Evolutionary conservation across 352 stramenopile genomes (phyloP), one percentile per base, ranked within the genome.

Genomic region (Phytophthora melonis): DNA sequence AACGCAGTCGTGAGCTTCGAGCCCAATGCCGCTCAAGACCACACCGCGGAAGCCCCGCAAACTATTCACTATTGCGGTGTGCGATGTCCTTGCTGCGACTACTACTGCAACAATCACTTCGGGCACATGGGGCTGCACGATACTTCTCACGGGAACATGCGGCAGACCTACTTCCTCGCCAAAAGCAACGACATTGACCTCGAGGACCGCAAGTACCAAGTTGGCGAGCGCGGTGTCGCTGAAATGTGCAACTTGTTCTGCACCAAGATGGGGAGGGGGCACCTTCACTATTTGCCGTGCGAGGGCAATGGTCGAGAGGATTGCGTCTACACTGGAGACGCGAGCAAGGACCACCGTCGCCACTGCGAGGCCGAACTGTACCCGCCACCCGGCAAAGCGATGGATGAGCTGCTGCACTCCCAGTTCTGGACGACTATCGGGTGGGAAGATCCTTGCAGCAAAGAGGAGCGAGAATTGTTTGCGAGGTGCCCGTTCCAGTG

Each of bases 121-220:
- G 87, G 82, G 1, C 84, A 94, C 66, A 58, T 72, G 5, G 82
- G 73, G 0, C 19, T 86, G 1, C 85, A 94, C 62, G 75, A 65
- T 4, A 92, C 85, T 1, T 83, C 76, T 0, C 87, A 93, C 21
- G 85, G 84, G 6, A 94, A 94, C 70, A 94, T 92, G 86, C 70
- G 68, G 25, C 81, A 89, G 57, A 93, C 79, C 7, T 88, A 85
- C 47, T 93, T 93, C 41, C 23, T 91, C 9, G 81, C 82, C 0
- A 86, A 92, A 52, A 65, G 67, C 2, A 63, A 75, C 0, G 72
- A 89, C 3, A 83, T 94, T 4, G 85, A 92, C 41, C 32, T 86
- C 76, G 61, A 73, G 18, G 76, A 79, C 18, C 72, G 76, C 1
- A 74, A 82, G 36, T 86, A 82, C 23, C 55, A 71, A 67, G 71